Base-by-base conservation (phyloP, 768 basidiomycete species). In the Phaeolepiota aurea region DNA sequence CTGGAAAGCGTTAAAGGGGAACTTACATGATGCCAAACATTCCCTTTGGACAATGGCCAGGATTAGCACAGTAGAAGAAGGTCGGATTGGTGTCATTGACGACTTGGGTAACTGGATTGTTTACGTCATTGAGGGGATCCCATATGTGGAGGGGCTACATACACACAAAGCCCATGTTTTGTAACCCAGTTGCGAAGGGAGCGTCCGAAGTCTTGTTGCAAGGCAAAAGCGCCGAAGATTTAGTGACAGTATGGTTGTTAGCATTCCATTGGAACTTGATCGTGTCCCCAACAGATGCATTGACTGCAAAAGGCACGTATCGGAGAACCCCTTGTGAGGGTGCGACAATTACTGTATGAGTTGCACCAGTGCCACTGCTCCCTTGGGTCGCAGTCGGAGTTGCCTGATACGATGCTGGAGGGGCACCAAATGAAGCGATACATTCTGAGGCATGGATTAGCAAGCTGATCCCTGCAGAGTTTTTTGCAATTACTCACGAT, bases 201-300 rank as follows among this genome's bases (percentile, higher is more conserved):
- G 52, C 51, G 37, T 76, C 74, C 15, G 54, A 44, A 15, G 81
- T 73, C 64, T 78, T 77, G 75, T 89, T 89, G 76, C 87, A 90
- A 44, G 78, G 71, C 3, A 62, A 54, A 44, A 86, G 68, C 34
- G 65, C 54, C 0, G 83, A 85, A 13, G 76, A 76, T 67, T 87
- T 83, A 49, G 87, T 89, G 52, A 88, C 87, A 21, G 85, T 88
- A 68, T 87, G 86, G 54, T 74, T 75, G 66, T 82, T 75, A 39
- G 82, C 85, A 41, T 73, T 72, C 86, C 86, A 90, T 61, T 79
- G 66, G 67, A 79, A 88, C 55, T 69, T 64, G 63, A 89, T 58
- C 51, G 81, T 85, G 59, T 87, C 85, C 41, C 86, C 86, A 44
- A 80, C 74, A 21, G 80, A 77, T 3, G 82, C 85, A 53, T 86